phyloP scores from a whole-genome alignment of 1,284 basidiomycete genomes.

The Boletus semigastroideus region DNA sequence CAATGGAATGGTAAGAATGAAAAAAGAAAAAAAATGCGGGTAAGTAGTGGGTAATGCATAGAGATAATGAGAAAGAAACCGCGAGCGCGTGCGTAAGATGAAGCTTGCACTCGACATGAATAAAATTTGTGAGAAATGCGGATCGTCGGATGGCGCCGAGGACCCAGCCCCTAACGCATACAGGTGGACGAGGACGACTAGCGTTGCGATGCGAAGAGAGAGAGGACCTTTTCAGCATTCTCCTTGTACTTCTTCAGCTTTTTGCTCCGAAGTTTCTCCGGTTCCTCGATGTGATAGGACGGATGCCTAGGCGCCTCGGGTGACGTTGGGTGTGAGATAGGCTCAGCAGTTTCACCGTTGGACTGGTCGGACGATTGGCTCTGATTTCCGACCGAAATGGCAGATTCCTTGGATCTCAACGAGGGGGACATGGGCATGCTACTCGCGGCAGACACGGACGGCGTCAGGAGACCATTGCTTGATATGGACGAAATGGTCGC shows the following conservation, averaged over 20 bases:
- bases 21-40: conserved; percentile 11
- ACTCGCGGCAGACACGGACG: conserved; percentile 53
- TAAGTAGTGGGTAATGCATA: conserved; percentile 30
- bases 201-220: conserved; percentile 66
- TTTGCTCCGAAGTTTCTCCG: conserved; percentile 61
- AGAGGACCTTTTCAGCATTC: conserved; percentile 77
- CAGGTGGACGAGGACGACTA: conserved; percentile 14
- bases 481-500: conserved; percentile 48
- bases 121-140: conserved; percentile 18
- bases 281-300: conserved; percentile 37
- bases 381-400: conserved; percentile 62
- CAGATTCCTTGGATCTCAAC: conserved; percentile 77
- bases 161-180: conserved; percentile 25
- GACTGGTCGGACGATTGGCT: conserved; percentile 74
- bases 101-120: conserved; percentile 22
- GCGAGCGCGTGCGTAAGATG: not conserved
- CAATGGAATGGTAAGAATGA: conserved; percentile 8
- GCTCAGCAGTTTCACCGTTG: conserved; percentile 45
- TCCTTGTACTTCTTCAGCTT: conserved; percentile 82
- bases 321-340: conserved; percentile 19
- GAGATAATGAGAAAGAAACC: conserved; percentile 24
- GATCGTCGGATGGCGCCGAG: conserved; percentile 15
- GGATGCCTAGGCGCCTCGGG: conserved; percentile 37
- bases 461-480: conserved; percentile 51
- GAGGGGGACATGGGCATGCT: conserved; percentile 54